Evolutionary conservation across 129 eudicot genomes (phyloP).

Genomic region (Smallanthus sonchifolius): DNA sequence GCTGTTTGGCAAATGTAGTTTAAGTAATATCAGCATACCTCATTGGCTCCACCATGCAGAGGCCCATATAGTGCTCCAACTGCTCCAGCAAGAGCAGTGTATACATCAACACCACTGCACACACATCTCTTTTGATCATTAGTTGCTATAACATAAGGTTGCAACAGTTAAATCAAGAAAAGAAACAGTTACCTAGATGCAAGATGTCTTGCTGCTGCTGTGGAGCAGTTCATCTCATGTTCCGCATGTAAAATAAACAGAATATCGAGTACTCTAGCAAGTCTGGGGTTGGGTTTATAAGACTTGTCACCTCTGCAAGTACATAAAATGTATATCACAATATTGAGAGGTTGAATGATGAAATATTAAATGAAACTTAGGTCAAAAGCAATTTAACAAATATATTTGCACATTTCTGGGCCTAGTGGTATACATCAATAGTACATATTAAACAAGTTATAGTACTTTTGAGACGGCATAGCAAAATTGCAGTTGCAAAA

Average conservation of each 20-base stretch:
- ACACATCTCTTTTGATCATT: background rate
- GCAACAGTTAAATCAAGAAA: background rate
- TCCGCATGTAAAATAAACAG: constrained; percentile 88
- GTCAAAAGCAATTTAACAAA: background rate
- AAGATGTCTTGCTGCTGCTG: constrained; percentile 94
- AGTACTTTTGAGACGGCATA: background rate
- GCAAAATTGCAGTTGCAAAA: background rate
- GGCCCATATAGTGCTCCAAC: constrained; percentile 99
- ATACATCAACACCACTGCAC: constrained; percentile 12
- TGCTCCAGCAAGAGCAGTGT: constrained; percentile 68
- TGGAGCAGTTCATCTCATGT: constrained; percentile 98
- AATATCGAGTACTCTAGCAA: constrained; percentile 83
- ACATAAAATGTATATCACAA: background rate
- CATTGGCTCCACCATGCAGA: constrained; percentile 99
- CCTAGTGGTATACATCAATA: background rate
- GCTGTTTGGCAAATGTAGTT: too few relatives aligned
- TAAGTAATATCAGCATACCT: constrained; percentile 56
- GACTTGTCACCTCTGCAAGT: constrained; percentile 73
- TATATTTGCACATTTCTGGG: background rate
- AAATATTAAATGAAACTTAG: background rate
- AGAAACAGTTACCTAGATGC: constrained; percentile 65
- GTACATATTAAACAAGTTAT: background rate
- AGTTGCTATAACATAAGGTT: constrained; percentile 6
- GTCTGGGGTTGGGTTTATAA: constrained; percentile 87
- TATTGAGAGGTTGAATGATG: background rate